Conservation (phyloP, 176 grass and related monocot genomes). For the Oryza glaberrima region DNA sequence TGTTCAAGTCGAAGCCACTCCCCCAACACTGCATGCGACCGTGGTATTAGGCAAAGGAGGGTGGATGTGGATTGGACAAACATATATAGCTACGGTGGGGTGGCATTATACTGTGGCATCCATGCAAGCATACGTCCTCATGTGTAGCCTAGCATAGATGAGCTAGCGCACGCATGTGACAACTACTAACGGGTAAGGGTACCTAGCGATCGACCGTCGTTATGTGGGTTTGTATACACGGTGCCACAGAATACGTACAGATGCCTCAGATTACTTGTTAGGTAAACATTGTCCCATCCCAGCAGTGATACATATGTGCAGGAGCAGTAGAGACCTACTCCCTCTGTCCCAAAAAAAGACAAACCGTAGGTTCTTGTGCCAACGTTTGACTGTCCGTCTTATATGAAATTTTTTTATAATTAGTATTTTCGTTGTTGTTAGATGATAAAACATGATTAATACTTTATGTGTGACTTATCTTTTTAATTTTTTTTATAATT, state of each 20-base stretch:
- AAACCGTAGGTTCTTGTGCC: no score
- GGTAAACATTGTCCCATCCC: conserved; percentile 26
- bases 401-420: no score
- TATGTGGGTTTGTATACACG: conserved; percentile 8
- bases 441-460: no score
- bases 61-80: not conserved
- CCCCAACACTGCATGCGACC: not conserved
- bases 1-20: no score
- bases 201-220: not conserved
- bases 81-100: not conserved
- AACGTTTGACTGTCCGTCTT: no score
- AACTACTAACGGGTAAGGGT: not conserved
- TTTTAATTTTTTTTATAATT: no score
- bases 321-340: not conserved
- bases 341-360: no score
- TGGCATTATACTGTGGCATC: not conserved
- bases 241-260: not conserved
- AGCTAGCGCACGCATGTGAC: conserved; percentile 39
- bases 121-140: not conserved
- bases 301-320: not conserved
- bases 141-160: conserved; percentile 7
- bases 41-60: not conserved
- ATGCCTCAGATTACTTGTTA: conserved; percentile 15
- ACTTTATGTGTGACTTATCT: no score
- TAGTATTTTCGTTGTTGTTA: no score